Evolutionary conservation across 345 rosid genomes (phyloP), one percentile per base, ranked within the genome.

Genomic region (Jatropha curcas): DNA sequence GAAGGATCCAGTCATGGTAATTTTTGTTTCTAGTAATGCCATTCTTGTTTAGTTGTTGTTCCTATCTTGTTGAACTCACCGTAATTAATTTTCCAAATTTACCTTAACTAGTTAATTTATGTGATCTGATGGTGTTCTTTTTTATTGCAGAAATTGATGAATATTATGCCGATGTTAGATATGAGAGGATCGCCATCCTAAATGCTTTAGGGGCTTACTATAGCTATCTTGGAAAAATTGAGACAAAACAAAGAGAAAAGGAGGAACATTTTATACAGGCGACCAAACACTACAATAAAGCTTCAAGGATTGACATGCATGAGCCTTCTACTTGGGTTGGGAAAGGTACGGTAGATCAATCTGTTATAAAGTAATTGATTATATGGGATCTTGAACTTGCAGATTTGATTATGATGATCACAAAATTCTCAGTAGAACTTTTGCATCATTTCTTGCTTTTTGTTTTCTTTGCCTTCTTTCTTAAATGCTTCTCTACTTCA

Each of bases 271-370:
- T 87, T 83, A 88, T 92, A 80, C 71, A 83, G 79, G 98, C 99
- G 25, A 95, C 98, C 45, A 88, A 84, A 60, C 83, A 91, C 73
- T 95, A 92, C 78, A 92, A 92, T 77, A 95, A 87, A 85, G 97
- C 98, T 7, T 92, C 99, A 0, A 87, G 98, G 79, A 95, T 95
- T 41, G 97, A 95, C 82, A 87, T 95, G 98, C 98, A 92, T 52
- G 99, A 95, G 79, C 96, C 99, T 79, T 90, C 94, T 39, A 95
- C 98, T 82, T 95, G 99, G 98, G 94, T 95, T 81, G 98, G 98
- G 60, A 95, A 95, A 92, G 99, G 98, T 92, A 12, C 39, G 19
- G 4, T 31, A 8, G n/a, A n/a, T n/a, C 11, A 24, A 39, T 70
- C 2, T 72, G 17, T 17, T 67, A 9, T 39, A 31, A 24, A 35